Conservation (phyloP, 2,329 filamentous ascomycete genomes). For the Aspergillus hortae region DNA sequence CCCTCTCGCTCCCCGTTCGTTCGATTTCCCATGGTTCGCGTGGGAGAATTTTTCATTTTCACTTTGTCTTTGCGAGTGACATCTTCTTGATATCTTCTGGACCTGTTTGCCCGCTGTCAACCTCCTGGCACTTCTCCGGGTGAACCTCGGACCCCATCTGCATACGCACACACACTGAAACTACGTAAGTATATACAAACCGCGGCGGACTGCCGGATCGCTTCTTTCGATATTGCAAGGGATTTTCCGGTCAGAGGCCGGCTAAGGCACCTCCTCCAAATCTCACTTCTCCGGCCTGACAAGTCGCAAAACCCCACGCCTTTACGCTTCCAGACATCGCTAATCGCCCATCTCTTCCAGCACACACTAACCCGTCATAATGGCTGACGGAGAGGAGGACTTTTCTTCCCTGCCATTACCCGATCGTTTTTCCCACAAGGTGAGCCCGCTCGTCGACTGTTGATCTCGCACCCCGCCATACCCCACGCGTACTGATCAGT, state of each 20-base stretch:
- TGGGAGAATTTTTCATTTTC: no score
- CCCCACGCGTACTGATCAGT: constrained; percentile 18
- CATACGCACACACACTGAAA: constrained; percentile 14
- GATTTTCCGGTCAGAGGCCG: background rate
- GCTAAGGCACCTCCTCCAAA: background rate
- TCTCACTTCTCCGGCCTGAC: background rate
- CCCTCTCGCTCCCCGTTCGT: background rate
- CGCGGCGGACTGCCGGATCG: background rate
- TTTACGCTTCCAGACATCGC: background rate
- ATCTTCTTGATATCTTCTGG: background rate
- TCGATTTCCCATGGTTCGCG: background rate
- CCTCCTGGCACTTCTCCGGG: constrained; percentile 11
- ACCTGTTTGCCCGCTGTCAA: background rate
- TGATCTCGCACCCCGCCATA: background rate
- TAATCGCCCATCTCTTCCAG: constrained; percentile 8
- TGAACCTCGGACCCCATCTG: constrained; percentile 13
- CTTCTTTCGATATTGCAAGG: background rate
- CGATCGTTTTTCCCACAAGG: constrained; percentile 44
- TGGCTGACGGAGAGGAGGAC: constrained; percentile 43
- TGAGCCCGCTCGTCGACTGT: constrained; percentile 15
- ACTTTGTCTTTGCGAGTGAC: no score
- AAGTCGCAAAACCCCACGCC: background rate
- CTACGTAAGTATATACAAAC: constrained; percentile 8
- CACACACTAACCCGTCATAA: constrained; percentile 19
- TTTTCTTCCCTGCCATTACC: constrained; percentile 42